Evolutionary conservation across 2,329 filamentous ascomycete genomes (phyloP), one percentile per base, ranked within the genome.

Genomic region (Aspergillus bombycis): DNA sequence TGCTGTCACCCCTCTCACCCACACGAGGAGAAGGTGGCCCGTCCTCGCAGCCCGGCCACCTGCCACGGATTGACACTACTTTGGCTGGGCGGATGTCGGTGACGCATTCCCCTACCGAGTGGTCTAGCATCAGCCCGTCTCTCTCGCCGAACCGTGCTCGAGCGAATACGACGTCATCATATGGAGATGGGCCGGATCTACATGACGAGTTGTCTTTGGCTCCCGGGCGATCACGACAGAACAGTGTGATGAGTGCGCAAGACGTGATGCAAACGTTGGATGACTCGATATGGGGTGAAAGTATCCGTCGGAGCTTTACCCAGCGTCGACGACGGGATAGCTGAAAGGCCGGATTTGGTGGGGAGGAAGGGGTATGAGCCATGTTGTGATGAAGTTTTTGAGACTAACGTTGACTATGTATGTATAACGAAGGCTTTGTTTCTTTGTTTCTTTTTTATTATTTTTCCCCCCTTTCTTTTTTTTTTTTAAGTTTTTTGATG

Each of bases 211-310:
- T 66, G 7, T 56, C 65, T 34, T 26, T 67, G 36, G 30, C 67
- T 59, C n/a, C 72, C 63, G 59, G 78, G 78, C 70, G 86, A 84
- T 73, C 86, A 70, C 81, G 89, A 50, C 86, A 88, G 28, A 87
- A 86, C 60, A 93, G 90, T 76, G 83, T 85, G 6, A 89, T 94
- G 62, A 92, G 88, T 72, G 89, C 90, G 57, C 86, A 89, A 55
- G 90, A 93, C 71, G 91, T 96, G 69, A 87, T 94, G 76, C 89
- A 93, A 69, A 91, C 95, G 74, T 85, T 98, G 60, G 92, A 95
- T 72, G 91, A 94, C 72, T 95, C 92, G 21, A 90, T 91, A 19
- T 98, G 94, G 94, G 92, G 94, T 58, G 92, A 96, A 79, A 96
- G 92, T 82, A 93, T 97, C 68, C 85, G 93, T 67, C 86, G 93